A percentile compares a stretch with the other conserved stretches of the same genome.
Evolutionary conservation across 2,329 filamentous ascomycete genomes (phyloP).

Genomic region (Exserohilum rostratum): DNA sequence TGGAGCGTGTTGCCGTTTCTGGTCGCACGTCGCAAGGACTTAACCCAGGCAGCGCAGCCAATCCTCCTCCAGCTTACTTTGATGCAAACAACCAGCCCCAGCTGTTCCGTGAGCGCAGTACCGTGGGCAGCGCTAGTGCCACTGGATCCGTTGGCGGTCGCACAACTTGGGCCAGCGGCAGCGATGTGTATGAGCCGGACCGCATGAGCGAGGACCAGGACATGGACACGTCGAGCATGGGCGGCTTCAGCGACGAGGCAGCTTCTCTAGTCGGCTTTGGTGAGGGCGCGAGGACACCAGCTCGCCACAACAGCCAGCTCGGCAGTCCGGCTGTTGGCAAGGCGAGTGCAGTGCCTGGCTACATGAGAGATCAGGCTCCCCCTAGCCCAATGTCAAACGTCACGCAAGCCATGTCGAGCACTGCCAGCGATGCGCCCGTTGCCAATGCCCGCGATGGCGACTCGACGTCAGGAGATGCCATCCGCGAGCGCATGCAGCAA

Average conservation of each 20-base stretch:
- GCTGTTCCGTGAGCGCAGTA: constrained; percentile 78
- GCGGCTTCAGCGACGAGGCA: constrained; percentile 84
- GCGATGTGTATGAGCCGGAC: constrained; percentile 67
- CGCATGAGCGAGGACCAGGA: constrained; percentile 72
- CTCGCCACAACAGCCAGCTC: constrained; percentile 67
- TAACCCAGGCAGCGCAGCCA: constrained; percentile 52
- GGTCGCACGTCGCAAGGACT: constrained; percentile 59
- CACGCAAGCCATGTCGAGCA: constrained; percentile 41
- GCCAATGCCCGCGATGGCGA: constrained; percentile 38
- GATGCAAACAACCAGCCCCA: constrained; percentile 71
- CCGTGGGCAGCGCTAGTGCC: constrained; percentile 87
- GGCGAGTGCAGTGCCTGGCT: constrained; percentile 42
- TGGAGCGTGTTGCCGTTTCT: constrained; percentile 83
- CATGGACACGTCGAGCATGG: constrained; percentile 67
- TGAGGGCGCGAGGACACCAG: constrained; percentile 74
- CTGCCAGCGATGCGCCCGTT: constrained; percentile 45
- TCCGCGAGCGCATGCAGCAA: constrained; percentile 59
- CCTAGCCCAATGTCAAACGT: constrained; percentile 43
- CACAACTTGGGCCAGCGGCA: constrained; percentile 71
- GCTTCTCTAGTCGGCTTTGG: constrained; percentile 90
- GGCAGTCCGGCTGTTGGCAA: constrained; percentile 74
- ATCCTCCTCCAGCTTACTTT: constrained; percentile 69
- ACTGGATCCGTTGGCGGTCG: constrained; percentile 77
- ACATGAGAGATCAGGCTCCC: constrained; percentile 41
- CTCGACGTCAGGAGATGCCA: constrained; percentile 69